A percentile compares a stretch with the other conserved stretches of the same genome.
These are phyloP conservation scores for Nepenthes mirabilis DNA, from an alignment of 148 eudicot species.

Conservation along the genomic window DNA sequence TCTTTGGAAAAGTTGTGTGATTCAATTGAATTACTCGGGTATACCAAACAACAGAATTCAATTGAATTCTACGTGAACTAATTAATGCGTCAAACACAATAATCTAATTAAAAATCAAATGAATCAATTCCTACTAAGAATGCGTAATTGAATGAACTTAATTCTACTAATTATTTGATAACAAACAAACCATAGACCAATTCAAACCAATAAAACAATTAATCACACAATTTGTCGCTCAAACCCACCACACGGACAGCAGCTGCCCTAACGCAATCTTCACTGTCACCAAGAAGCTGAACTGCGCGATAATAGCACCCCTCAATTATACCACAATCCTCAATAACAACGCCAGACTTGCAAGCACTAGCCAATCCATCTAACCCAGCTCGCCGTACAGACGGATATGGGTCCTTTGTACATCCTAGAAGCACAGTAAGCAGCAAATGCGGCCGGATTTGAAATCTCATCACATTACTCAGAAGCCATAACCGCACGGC, in stretches of 20 bases:
- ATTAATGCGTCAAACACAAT: too few species aligned
- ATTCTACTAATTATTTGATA: too few species aligned
- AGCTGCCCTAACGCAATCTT: constrained; percentile 43
- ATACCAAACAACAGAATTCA: too few species aligned
- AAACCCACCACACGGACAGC: constrained; percentile 56
- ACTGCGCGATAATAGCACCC: constrained; percentile 52
- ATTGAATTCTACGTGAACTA: too few species aligned
- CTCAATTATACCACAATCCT: constrained; percentile 36
- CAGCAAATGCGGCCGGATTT: constrained; percentile 40
- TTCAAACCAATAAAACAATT: background rate
- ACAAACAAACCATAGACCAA: too few species aligned
- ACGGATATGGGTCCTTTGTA: constrained; percentile 69
- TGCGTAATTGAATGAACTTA: too few species aligned
- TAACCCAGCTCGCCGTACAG: constrained; percentile 43
- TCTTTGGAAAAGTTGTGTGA: too few species aligned
- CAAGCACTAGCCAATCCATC: constrained; percentile 39
- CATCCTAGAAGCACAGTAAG: constrained; percentile 60
- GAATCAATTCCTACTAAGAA: too few species aligned
- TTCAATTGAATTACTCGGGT: too few species aligned
- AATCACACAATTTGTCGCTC: background rate
- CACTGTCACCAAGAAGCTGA: constrained; percentile 44
- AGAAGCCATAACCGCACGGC: constrained; percentile 37
- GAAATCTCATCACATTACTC: constrained; percentile 23
- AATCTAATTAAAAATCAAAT: too few species aligned
- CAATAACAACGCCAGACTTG: constrained; percentile 19